These are phyloP conservation scores for Xylaria sp. DNA, from an alignment of 2,329 filamentous ascomycete species.

Conservation along the genomic window DNA sequence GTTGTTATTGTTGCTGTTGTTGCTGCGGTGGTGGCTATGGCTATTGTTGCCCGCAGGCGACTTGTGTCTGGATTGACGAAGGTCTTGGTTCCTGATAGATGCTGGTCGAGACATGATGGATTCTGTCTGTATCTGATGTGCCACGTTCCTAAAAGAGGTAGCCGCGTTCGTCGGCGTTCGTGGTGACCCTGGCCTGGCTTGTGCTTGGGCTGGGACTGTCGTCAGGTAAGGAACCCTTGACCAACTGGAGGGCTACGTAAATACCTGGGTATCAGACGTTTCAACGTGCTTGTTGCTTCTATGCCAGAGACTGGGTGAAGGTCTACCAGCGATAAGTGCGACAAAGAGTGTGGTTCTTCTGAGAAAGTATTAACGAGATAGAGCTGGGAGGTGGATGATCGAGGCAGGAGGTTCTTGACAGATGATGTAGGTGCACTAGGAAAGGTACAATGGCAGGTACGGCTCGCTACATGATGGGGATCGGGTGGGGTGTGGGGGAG, in stretches of 20 bases:
- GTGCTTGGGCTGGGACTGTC: not conserved
- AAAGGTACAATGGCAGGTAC: too few species aligned
- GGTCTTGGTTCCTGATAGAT: constrained; percentile 33
- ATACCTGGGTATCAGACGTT: not conserved
- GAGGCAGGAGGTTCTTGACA: too few species aligned
- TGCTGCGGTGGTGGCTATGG: not conserved
- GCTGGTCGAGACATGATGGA: constrained; percentile 33
- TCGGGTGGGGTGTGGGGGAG: too few species aligned
- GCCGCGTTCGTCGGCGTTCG: not conserved
- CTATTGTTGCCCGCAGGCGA: not conserved
- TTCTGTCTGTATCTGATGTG: not conserved
- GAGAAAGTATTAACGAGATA: too few species aligned
- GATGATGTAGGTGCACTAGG: too few species aligned
- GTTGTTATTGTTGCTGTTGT: constrained; percentile 3
- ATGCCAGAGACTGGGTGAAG: not conserved
- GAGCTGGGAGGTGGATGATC: too few species aligned
- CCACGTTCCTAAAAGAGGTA: not conserved
- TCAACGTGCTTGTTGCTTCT: not conserved
- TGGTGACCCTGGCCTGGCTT: not conserved
- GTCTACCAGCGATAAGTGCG: not conserved
- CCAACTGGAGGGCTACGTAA: not conserved
- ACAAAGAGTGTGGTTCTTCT: too few species aligned
- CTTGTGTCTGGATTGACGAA: constrained; percentile 13
- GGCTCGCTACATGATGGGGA: too few species aligned
- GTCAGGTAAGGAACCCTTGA: not conserved